Evolutionary conservation across 805 yeast species (phyloP).

Genomic region (Soucietia sequanensis): DNA sequence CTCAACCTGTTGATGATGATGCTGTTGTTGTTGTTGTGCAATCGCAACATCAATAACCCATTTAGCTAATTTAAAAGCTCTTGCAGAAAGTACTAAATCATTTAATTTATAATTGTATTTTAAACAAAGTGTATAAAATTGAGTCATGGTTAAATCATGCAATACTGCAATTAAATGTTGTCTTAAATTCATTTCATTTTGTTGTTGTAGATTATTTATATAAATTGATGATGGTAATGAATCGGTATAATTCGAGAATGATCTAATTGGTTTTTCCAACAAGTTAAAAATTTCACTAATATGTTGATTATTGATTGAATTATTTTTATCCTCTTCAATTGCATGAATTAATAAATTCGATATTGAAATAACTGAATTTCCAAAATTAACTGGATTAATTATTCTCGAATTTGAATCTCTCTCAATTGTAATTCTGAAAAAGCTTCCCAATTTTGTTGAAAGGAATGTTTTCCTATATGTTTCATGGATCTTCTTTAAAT

Average conservation of each 20-base stretch:
- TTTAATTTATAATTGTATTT: slow-evolving; percentile 62
- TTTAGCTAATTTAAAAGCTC: slow-evolving; percentile 65
- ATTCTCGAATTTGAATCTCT: slow-evolving; percentile 62
- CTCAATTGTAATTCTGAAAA: slow-evolving; percentile 38
- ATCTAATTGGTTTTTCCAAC: slow-evolving; percentile 56
- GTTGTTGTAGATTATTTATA: slow-evolving; percentile 31
- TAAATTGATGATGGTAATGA: slow-evolving; percentile 45
- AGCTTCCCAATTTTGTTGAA: slow-evolving; percentile 30
- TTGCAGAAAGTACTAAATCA: slow-evolving; percentile 61
- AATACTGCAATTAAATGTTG: slow-evolving; percentile 50
- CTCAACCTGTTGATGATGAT: slow-evolving; percentile 1
- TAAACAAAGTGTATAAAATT: slow-evolving; percentile 63
- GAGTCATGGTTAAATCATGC: slow-evolving; percentile 63
- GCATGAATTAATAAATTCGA: slow-evolving; percentile 59
- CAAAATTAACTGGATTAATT: slow-evolving; percentile 56
- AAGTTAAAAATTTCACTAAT: slow-evolving; percentile 59
- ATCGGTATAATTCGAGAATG: slow-evolving; percentile 37
- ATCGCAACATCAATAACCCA: slow-evolving; percentile 69
- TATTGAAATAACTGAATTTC: slow-evolving; percentile 62
- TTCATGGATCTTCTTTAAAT: slow-evolving; percentile 6
- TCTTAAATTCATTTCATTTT: slow-evolving; percentile 5
- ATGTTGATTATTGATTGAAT: slow-evolving; percentile 48
- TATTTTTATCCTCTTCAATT: slow-evolving; percentile 60
- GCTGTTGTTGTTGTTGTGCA: slow-evolving; percentile 35
- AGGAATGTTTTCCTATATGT: slow-evolving; percentile 25